Conservation (phyloP, 345 rosid species). For the Populus alba region DNA sequence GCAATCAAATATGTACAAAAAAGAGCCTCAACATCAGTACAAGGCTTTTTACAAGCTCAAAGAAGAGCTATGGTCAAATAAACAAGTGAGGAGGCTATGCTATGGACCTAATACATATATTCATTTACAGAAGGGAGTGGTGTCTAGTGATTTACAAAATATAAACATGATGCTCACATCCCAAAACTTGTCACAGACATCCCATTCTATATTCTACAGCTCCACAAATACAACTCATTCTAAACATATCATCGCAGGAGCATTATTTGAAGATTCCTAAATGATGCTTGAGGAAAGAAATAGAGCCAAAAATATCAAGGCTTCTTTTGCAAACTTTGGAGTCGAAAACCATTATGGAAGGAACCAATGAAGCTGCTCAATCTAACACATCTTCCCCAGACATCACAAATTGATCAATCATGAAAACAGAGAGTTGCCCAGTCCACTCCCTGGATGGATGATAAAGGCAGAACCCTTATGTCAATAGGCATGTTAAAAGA, state of each 20-base stretch:
- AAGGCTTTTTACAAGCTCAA: slow-evolving; percentile 28
- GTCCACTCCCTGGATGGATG: slow-evolving; percentile 50
- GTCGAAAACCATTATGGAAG: slow-evolving; percentile 35
- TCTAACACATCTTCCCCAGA: background rate
- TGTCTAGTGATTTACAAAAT: slow-evolving; percentile 19
- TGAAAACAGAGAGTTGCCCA: slow-evolving; percentile 41
- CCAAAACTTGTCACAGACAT: slow-evolving; percentile 16
- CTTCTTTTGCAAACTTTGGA: slow-evolving; percentile 39
- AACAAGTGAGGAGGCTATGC: slow-evolving; percentile 30
- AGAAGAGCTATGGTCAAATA: slow-evolving; percentile 15
- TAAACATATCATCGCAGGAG: slow-evolving; percentile 22
- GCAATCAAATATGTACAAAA: slow-evolving; percentile 7
- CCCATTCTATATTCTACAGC: slow-evolving; percentile 18
- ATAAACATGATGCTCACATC: background rate
- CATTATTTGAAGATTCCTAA: slow-evolving; percentile 21
- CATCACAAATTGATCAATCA: slow-evolving; percentile 37
- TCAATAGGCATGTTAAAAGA: slow-evolving; percentile 43
- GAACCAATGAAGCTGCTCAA: background rate
- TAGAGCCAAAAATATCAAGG: slow-evolving; percentile 16
- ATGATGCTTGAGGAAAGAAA: slow-evolving; percentile 14
- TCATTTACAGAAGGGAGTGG: slow-evolving; percentile 16
- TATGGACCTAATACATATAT: slow-evolving; percentile 27
- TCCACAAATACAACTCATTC: slow-evolving; percentile 20
- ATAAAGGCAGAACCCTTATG: slow-evolving; percentile 40
- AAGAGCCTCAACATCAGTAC: slow-evolving; percentile 22